Evolutionary conservation across 148 eudicot species (phyloP), one percentile per base, ranked within the genome.

Genomic region (Suaeda aralocaspica): DNA sequence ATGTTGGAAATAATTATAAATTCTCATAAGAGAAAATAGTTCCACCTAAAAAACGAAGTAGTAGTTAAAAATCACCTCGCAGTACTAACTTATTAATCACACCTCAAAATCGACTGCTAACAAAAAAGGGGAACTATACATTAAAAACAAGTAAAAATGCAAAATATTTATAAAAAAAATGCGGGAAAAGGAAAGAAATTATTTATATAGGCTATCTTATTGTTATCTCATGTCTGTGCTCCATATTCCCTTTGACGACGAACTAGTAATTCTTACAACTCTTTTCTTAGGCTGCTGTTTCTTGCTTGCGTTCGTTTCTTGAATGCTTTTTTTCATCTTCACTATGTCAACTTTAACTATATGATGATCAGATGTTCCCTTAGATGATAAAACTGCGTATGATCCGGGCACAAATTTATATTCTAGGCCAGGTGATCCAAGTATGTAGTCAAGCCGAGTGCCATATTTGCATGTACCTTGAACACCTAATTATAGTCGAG

Each of bases 381-480:
- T 91, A 2, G 99, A 91, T 7, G 99, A 94, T 11, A 78, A 64
- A n/a, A 94, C 97, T 14, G 93, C 88, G 72, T 91, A 94, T 19
- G 97, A 94, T 11, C 96, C 97, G 0, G 96, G 97, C 62, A 91
- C 83, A 48, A 91, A 94, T 75, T 87, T 82, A 82, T 89, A 94
- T 0, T 85, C 83, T 3, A 84, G 78, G 6, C 81, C 71, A 1
- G 88, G 79, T 0, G 97, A 94, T 69, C 83, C 84, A 67, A 94
- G 64, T 61, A 94, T 78, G 65, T 94, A 94, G 69, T 94, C 99
- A 0, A 94, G 82, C 56, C 97, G 69, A 12, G 99, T 94, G 67
- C 99, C 99, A 45, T 89, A 94, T 49, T 91, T 94, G 76, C 99
- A 91, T 1, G 97, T 94, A 25, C 99, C 99, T 60, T 94, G 97